Conservation (phyloP, 768 basidiomycete species). For the Russula vinacea region DNA sequence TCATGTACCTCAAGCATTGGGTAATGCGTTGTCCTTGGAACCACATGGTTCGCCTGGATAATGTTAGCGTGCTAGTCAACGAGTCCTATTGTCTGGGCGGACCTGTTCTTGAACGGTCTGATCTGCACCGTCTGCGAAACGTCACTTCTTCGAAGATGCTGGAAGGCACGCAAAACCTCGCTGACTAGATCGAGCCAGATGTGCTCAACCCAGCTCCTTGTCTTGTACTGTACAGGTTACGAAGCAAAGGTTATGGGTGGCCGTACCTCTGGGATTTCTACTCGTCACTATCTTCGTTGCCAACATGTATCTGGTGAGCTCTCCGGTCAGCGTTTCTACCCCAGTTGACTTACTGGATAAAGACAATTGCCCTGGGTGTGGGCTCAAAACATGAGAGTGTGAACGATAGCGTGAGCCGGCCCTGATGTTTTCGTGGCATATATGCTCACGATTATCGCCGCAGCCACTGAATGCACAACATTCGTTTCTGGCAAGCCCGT, state of each 20-base stretch:
- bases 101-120: conserved; percentile 48
- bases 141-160: conserved; percentile 50
- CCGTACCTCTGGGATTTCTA: conserved; percentile 38
- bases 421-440: not conserved
- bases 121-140: conserved; percentile 48
- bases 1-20: conserved; percentile 31
- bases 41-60: not conserved
- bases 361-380: conserved; percentile 25
- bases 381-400: conserved; percentile 14
- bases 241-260: conserved; percentile 39
- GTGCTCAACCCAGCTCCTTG: not conserved
- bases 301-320: conserved; percentile 42
- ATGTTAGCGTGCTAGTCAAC: conserved; percentile 32
- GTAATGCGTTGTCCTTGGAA: conserved; percentile 15
- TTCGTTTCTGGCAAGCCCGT: conserved; percentile 22
- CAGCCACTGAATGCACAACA: conserved; percentile 27
- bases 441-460: not conserved
- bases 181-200: not conserved
- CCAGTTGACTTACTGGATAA: not conserved
- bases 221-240: conserved; percentile 40
- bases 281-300: conserved; percentile 39
- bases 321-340: not conserved
- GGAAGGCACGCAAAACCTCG: conserved; percentile 42
- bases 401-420: conserved; percentile 26
- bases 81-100: conserved; percentile 44